phyloP scores from a whole-genome alignment of 371 early-diverging fungal species.

The Nematocida sp. region DNA sequence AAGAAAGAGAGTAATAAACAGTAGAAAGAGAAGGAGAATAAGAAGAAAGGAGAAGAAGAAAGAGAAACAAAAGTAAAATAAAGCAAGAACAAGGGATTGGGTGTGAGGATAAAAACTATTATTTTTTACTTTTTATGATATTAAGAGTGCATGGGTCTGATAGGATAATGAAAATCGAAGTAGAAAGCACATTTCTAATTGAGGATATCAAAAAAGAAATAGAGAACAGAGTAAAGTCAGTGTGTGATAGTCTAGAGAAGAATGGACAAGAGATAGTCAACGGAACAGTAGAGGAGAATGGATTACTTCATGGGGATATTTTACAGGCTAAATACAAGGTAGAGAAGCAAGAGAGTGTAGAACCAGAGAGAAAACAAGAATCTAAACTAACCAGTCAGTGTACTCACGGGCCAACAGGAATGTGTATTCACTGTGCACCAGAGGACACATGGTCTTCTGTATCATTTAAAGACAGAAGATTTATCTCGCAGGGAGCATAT shows the following conservation, averaged over 20 bases:
- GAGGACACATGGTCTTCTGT: constrained; percentile 58
- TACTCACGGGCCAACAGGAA: constrained; percentile 56
- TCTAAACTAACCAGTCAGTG: constrained; percentile 32
- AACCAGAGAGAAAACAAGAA: background rate
- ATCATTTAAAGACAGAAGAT: constrained; percentile 58
- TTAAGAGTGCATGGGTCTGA: constrained; percentile 45
- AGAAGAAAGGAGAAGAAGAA: constrained; percentile 22
- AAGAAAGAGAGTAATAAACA: constrained; percentile 44
- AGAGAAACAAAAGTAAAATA: no score
- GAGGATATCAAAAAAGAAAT: constrained; percentile 19
- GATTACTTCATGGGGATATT: constrained; percentile 28
- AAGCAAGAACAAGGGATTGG: no score
- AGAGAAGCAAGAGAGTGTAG: background rate
- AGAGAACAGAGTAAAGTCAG: background rate
- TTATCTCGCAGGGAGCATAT: constrained; percentile 59
- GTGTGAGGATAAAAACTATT: constrained; percentile 9
- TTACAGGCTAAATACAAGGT: constrained; percentile 33
- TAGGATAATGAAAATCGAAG: constrained; percentile 46
- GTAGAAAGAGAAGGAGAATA: constrained; percentile 1
- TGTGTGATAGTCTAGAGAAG: constrained; percentile 1
- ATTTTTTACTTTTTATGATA: constrained; percentile 45
- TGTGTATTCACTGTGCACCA: constrained; percentile 62
- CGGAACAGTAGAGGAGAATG: constrained; percentile 15
- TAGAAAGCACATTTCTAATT: background rate
- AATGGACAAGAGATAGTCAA: background rate